Evolutionary conservation across 2,329 filamentous ascomycete genomes (phyloP).

Genomic region (Penicillium sp.): DNA sequence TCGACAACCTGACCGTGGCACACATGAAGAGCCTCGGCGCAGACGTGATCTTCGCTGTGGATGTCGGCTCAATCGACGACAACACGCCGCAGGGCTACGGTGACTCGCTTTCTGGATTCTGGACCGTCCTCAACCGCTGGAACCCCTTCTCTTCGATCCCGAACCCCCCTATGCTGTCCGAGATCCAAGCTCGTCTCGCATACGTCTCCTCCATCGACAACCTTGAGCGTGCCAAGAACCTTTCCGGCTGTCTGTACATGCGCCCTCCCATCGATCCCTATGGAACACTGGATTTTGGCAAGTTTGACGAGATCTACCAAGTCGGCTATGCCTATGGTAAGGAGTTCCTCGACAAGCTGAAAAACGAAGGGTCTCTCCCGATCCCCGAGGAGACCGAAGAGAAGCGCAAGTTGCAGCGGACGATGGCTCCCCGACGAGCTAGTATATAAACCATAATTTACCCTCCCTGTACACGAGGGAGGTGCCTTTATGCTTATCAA

Average conservation of each 20-base stretch:
- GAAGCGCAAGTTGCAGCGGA: slow-evolving; percentile 72
- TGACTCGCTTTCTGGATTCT: slow-evolving; percentile 90
- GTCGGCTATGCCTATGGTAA: slow-evolving; percentile 85
- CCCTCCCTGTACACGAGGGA: neutral
- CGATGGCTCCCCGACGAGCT: slow-evolving; percentile 74
- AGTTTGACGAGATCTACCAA: slow-evolving; percentile 95
- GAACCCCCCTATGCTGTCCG: slow-evolving; percentile 90
- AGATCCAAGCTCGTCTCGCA: slow-evolving; percentile 91
- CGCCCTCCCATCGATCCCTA: slow-evolving; percentile 90
- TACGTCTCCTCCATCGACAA: slow-evolving; percentile 96
- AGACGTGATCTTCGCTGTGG: slow-evolving; percentile 91
- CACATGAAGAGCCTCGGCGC: slow-evolving; percentile 96
- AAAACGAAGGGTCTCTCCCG: slow-evolving; percentile 72
- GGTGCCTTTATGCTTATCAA: neutral
- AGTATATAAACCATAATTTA: slow-evolving; percentile 55
- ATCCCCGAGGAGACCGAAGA: slow-evolving; percentile 70
- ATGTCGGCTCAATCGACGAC: slow-evolving; percentile 90
- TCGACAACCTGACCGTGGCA: slow-evolving; percentile 93
- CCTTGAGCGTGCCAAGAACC: slow-evolving; percentile 86
- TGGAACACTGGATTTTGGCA: slow-evolving; percentile 91
- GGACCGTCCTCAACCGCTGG: slow-evolving; percentile 94
- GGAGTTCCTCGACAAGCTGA: slow-evolving; percentile 72
- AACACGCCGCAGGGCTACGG: slow-evolving; percentile 89
- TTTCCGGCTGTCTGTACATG: slow-evolving; percentile 92
- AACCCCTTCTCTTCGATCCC: slow-evolving; percentile 87